Conservation (phyloP, 2,329 filamentous ascomycete species). For the Epichloe sibirici region DNA sequence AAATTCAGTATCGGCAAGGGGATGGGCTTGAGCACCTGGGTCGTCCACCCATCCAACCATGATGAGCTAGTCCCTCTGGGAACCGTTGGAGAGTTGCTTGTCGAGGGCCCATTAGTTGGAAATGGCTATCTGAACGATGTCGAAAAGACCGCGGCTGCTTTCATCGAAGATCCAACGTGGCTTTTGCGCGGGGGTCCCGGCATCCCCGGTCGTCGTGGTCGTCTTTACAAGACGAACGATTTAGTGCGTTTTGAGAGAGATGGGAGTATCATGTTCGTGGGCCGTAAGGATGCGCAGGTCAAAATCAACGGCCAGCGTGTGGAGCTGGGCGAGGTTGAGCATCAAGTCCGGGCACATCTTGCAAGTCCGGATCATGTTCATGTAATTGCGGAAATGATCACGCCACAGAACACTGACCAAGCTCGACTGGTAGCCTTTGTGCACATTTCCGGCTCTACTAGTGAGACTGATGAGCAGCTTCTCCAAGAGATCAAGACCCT, state of each 20-base stretch:
- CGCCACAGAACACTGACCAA: not conserved
- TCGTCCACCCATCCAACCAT: not conserved
- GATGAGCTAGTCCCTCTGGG: conserved; percentile 17
- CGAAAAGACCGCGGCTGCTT: conserved; percentile 32
- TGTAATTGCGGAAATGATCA: not conserved
- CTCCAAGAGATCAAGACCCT: no score
- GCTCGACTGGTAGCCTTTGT: no score
- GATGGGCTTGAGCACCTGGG: not conserved
- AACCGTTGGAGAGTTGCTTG: conserved; percentile 22
- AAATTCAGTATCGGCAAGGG: not conserved
- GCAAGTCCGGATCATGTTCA: not conserved
- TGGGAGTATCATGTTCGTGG: conserved; percentile 27
- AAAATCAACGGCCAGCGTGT: conserved; percentile 42
- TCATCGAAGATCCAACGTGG: not conserved
- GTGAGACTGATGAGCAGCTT: no score
- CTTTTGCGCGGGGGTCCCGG: not conserved
- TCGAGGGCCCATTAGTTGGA: conserved; percentile 33
- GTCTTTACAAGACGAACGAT: conserved; percentile 35
- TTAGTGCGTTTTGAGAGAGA: conserved; percentile 26
- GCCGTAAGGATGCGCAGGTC: conserved; percentile 41
- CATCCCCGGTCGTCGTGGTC: conserved; percentile 7
- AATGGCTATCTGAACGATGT: conserved; percentile 38
- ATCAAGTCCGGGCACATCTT: not conserved
- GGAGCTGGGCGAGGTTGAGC: conserved; percentile 26
- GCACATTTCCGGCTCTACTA: no score